Evolutionary conservation across 768 basidiomycete species (phyloP).

Genomic region (Panus rudis): DNA sequence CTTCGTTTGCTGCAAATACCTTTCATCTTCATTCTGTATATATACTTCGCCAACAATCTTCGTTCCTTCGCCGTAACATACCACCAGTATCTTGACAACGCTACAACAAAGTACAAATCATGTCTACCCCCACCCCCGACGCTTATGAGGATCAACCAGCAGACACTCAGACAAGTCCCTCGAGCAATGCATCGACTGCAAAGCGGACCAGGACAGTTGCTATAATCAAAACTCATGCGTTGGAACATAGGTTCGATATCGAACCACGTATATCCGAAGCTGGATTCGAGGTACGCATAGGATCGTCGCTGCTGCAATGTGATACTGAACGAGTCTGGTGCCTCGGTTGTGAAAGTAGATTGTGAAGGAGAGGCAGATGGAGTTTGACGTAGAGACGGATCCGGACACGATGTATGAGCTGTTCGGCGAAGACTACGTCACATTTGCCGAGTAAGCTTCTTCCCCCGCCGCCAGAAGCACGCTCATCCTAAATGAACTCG

Average conservation of each 20-base stretch:
- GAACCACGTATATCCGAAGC: conserved; percentile 74
- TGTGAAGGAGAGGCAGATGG: conserved; percentile 84
- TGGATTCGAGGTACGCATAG: conserved; percentile 67
- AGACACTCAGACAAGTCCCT: too few species aligned
- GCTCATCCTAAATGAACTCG: not conserved
- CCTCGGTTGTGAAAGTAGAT: conserved; percentile 58
- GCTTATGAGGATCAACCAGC: too few species aligned
- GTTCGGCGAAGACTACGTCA: conserved; percentile 71
- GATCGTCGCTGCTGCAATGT: not conserved
- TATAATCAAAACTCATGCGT: conserved; percentile 77
- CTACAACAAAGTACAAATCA: too few species aligned
- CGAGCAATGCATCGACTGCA: too few species aligned
- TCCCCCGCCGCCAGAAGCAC: too few species aligned
- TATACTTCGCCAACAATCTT: too few species aligned
- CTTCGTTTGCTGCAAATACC: too few species aligned
- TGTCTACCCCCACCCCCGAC: too few species aligned
- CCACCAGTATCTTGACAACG: too few species aligned
- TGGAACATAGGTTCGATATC: conserved; percentile 69
- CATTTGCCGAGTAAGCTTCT: conserved; percentile 65
- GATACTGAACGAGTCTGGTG: not conserved
- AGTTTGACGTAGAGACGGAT: conserved; percentile 78
- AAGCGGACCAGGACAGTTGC: conserved; percentile 65
- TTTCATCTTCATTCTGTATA: too few species aligned
- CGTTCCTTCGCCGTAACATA: too few species aligned
- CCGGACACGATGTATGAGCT: conserved; percentile 73